phyloP scores from a whole-genome alignment of 306 rosid species.

The Adenanthera pavonina region DNA sequence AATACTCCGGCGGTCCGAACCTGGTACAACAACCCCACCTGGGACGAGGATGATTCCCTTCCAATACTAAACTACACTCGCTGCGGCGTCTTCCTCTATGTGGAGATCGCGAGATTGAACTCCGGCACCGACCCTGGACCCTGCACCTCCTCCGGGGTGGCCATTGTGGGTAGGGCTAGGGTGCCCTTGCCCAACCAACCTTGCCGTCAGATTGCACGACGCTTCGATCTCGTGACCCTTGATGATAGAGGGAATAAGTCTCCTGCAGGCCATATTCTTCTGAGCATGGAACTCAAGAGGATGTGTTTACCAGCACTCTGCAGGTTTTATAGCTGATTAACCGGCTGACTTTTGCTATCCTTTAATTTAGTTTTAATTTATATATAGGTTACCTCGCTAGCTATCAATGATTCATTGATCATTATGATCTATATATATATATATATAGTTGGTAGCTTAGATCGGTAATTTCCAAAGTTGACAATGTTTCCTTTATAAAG shows the following conservation, averaged over 20 bases:
- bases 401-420: no score
- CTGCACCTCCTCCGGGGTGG: not conserved
- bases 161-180: slow-evolving; percentile 3
- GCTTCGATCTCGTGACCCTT: not conserved
- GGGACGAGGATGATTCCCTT: not conserved
- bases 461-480: no score
- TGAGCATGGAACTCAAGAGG: not conserved
- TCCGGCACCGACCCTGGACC: not conserved
- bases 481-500: no score
- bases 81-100: not conserved
- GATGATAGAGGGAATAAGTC: not conserved
- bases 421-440: no score
- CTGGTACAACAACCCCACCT: not conserved
- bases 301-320: no score
- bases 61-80: not conserved
- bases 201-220: not conserved
- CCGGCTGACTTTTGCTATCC: no score
- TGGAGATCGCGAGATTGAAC: not conserved
- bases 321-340: no score
- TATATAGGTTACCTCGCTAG: no score
- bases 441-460: no score
- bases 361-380: no score
- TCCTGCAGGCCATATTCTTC: not conserved
- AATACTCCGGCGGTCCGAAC: not conserved
- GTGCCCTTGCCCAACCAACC: slow-evolving; percentile 18